phyloP scores from a whole-genome alignment of 2,329 filamentous ascomycete genomes.

The Penicillium griseofulvum region DNA sequence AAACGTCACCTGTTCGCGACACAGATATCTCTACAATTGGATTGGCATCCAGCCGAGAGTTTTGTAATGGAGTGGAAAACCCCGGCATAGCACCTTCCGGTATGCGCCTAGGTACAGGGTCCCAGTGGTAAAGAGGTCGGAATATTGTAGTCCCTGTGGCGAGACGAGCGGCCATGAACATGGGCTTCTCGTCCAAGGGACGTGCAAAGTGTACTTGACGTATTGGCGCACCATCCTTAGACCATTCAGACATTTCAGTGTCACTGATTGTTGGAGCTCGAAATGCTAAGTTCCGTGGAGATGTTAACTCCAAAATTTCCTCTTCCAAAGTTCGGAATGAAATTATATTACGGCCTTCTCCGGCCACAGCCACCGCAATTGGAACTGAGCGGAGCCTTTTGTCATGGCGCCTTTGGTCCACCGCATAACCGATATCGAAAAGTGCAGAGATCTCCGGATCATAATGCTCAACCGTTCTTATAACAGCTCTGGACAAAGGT shows the following conservation, averaged over 20 bases:
- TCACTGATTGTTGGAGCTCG: conserved; percentile 42
- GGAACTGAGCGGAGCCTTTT: conserved; percentile 29
- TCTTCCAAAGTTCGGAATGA: conserved; percentile 42
- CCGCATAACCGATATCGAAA: conserved; percentile 52
- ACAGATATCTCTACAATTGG: conserved; percentile 46
- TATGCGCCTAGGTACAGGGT: conserved; percentile 24
- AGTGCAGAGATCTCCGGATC: conserved; percentile 41
- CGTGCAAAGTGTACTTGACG: conserved; percentile 55
- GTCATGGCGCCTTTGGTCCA: conserved; percentile 34
- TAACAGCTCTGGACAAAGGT: conserved; percentile 33
- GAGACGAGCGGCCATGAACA: conserved; percentile 54
- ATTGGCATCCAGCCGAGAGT: conserved; percentile 49
- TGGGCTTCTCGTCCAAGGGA: conserved; percentile 38
- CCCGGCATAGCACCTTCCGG: conserved; percentile 12
- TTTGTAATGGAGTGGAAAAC: conserved; percentile 17
- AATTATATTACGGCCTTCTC: conserved; percentile 49
- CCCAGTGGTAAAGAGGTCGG: conserved; percentile 39
- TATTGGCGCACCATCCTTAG: conserved; percentile 49
- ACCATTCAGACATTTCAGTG: conserved; percentile 50
- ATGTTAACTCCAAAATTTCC: conserved; percentile 24
- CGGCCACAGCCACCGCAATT: conserved; percentile 41
- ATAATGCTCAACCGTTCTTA: conserved; percentile 28
- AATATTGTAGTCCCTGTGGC: conserved; percentile 49
- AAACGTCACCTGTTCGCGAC: conserved; percentile 44
- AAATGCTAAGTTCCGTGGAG: conserved; percentile 23